A percentile compares a stretch with the other conserved stretches of the same genome.
phyloP scores from a whole-genome alignment of 108 stramenopile species.

The Thalassiosira profunda region DNA sequence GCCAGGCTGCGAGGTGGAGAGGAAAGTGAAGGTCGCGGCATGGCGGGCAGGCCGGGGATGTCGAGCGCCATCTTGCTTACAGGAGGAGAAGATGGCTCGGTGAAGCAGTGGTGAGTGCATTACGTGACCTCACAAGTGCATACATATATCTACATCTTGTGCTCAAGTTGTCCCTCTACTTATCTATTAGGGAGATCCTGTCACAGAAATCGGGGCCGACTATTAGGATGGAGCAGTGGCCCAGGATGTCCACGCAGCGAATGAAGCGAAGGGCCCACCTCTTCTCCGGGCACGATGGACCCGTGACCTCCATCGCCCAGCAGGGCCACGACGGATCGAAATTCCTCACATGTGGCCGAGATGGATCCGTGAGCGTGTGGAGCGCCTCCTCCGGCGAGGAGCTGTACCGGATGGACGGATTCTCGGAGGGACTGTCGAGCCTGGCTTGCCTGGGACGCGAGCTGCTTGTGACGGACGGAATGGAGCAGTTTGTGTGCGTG shows the following conservation, averaged over 20 bases:
- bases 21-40: not conserved
- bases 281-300: conserved; percentile 47
- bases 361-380: conserved; percentile 66
- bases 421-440: conserved; percentile 51
- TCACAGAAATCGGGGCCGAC: conserved; percentile 20
- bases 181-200: conserved; percentile 36
- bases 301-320: conserved; percentile 49
- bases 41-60: conserved; percentile 8
- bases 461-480: conserved; percentile 66
- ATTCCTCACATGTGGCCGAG: conserved; percentile 52
- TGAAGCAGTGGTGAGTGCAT: conserved; percentile 66
- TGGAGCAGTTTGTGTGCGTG: conserved; percentile 68
- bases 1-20: conserved; percentile 4
- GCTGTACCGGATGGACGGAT: conserved; percentile 67
- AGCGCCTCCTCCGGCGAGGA: conserved; percentile 53
- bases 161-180: not conserved
- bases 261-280: conserved; percentile 66
- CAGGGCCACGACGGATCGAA: conserved; percentile 43
- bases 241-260: conserved; percentile 58
- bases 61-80: conserved; percentile 52
- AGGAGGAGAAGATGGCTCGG: conserved; percentile 59
- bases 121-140: not conserved
- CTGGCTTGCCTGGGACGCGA: conserved; percentile 57
- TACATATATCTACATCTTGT: too few relatives aligned
- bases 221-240: conserved; percentile 64